Conservation (phyloP, 2,329 filamentous ascomycete genomes). For the Hypoxylon sp. region DNA sequence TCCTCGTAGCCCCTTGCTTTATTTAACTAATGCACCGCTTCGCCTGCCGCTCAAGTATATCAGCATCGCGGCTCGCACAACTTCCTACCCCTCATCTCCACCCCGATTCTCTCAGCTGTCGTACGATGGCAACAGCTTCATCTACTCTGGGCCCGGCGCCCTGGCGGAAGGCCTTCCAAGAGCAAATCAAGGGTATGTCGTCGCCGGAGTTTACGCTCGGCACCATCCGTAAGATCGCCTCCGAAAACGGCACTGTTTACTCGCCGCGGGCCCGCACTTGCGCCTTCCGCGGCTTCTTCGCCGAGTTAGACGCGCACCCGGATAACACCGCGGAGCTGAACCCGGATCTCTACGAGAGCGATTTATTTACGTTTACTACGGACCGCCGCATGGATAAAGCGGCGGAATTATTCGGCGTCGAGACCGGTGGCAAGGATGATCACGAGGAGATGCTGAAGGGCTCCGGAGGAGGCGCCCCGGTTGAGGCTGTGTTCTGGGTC, state of each 20-base stretch:
- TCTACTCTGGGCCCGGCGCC: slow-evolving; percentile 58
- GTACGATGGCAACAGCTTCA: slow-evolving; percentile 36
- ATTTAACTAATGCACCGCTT: slow-evolving; percentile 33
- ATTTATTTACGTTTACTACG: slow-evolving; percentile 86
- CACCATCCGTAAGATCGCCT: slow-evolving; percentile 60
- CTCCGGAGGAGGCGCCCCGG: slow-evolving; percentile 73
- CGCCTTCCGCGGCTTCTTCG: slow-evolving; percentile 89
- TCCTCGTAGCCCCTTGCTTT: background rate
- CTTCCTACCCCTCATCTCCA: slow-evolving; percentile 37
- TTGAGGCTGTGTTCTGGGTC: slow-evolving; percentile 82
- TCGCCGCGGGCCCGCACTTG: slow-evolving; percentile 78
- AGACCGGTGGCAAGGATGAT: slow-evolving; percentile 51
- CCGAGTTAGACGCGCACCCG: slow-evolving; percentile 76
- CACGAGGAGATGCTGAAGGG: slow-evolving; percentile 57
- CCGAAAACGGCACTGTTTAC: slow-evolving; percentile 54
- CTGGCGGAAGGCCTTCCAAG: slow-evolving; percentile 66
- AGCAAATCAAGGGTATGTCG: slow-evolving; percentile 63
- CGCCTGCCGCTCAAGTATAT: slow-evolving; percentile 22
- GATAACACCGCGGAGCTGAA: slow-evolving; percentile 81
- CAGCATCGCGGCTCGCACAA: slow-evolving; percentile 38
- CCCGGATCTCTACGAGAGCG: slow-evolving; percentile 77
- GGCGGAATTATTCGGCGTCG: slow-evolving; percentile 73
- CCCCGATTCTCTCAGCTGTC: background rate
- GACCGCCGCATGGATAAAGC: slow-evolving; percentile 91
- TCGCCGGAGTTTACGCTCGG: slow-evolving; percentile 65